These are phyloP conservation scores for Clavaria fumosa DNA, from an alignment of 768 basidiomycete genomes.

Conservation along the genomic window DNA sequence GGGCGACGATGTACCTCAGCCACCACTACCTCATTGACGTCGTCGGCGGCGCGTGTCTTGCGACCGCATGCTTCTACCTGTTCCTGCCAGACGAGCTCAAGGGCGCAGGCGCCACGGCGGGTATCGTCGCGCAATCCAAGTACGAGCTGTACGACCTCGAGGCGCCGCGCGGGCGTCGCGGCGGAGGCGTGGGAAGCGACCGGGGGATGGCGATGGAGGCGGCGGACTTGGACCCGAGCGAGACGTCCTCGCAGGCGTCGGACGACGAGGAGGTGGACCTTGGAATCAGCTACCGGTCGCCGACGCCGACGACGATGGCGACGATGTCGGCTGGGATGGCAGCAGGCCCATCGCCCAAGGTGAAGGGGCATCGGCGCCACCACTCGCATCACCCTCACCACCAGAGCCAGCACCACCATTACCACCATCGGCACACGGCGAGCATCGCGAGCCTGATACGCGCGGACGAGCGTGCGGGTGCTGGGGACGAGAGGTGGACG, in stretches of 20 bases:
- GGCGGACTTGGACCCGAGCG: conserved; percentile 40
- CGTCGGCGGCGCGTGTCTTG: conserved; percentile 83
- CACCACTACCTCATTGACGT: conserved; percentile 99
- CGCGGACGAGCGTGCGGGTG: conserved; percentile 53
- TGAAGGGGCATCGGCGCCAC: no score
- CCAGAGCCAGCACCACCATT: no score
- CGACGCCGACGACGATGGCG: conserved; percentile 27
- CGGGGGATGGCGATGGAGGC: conserved; percentile 19
- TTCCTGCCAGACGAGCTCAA: conserved; percentile 74
- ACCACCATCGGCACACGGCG: conserved; percentile 67
- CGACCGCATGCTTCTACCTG: conserved; percentile 75
- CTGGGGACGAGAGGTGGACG: conserved; percentile 81
- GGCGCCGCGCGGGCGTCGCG: conserved; percentile 22
- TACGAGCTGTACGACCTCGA: conserved; percentile 72
- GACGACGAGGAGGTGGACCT: conserved; percentile 59
- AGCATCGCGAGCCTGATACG: conserved; percentile 73
- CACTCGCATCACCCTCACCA: no score
- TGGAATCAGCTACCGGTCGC: conserved; percentile 45
- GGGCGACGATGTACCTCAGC: conserved; percentile 98
- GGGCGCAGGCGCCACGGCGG: conserved; percentile 32
- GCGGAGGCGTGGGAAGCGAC: conserved; percentile 12
- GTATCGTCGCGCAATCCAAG: conserved; percentile 5
- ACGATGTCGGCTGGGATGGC: conserved; percentile 23
- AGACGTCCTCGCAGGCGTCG: conserved; percentile 31
- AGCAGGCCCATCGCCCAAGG: conserved; percentile 14